Evolutionary conservation across 2,329 filamentous ascomycete species (phyloP).

Genomic region (Talaromyces islandicus): DNA sequence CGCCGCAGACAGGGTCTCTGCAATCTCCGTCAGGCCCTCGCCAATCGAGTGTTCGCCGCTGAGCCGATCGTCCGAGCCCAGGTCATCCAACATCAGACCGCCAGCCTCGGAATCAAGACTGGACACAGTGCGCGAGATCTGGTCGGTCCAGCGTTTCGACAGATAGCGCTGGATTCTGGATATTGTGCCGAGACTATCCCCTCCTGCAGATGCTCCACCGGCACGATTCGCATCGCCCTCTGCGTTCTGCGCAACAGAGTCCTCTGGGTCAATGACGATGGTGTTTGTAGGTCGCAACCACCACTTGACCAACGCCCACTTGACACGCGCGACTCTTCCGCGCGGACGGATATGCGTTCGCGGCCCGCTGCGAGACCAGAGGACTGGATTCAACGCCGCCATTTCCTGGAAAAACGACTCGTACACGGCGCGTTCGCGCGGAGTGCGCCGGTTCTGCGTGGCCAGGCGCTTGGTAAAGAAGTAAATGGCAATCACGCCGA

Average conservation of each 20-base stretch:
- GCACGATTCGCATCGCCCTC: background rate
- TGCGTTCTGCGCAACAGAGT: constrained; percentile 15
- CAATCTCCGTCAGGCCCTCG: constrained; percentile 16
- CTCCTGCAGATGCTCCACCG: constrained; percentile 16
- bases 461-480: constrained; percentile 42
- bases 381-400: constrained; percentile 36
- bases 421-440: constrained; percentile 45
- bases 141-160: constrained; percentile 35
- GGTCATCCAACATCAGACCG: constrained; percentile 4
- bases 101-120: constrained; percentile 6
- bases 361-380: constrained; percentile 47
- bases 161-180: constrained; percentile 34
- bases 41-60: constrained; percentile 12
- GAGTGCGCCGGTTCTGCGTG: constrained; percentile 35
- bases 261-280: constrained; percentile 20
- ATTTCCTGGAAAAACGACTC: constrained; percentile 46
- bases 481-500: constrained; percentile 42
- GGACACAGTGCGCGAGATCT: constrained; percentile 17
- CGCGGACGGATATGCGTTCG: constrained; percentile 33
- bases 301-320: constrained; percentile 42
- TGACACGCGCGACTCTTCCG: constrained; percentile 33
- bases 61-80: constrained; percentile 1
- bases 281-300: constrained; percentile 43
- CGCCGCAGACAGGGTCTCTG: constrained; percentile 14
- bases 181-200: constrained; percentile 34